phyloP scores from a whole-genome alignment of 1,139 yeast species.

The Debaryomyces sp. region DNA sequence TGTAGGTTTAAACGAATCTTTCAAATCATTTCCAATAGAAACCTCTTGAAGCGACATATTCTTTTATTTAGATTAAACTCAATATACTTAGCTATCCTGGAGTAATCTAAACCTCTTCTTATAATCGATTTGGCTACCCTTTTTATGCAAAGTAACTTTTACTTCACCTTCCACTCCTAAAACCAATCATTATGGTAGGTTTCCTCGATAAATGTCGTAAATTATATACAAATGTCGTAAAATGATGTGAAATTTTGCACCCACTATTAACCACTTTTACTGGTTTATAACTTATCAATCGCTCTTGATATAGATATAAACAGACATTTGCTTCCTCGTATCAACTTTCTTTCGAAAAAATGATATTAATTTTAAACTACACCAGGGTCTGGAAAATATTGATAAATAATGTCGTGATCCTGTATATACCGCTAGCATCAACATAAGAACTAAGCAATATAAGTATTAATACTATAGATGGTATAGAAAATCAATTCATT shows the following conservation, averaged over 20 bases:
- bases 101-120: neutral
- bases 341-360: neutral
- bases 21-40: constrained; percentile 68
- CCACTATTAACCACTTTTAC: too few species aligned
- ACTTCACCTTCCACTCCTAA: neutral
- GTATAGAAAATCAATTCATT: neutral
- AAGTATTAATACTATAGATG: neutral
- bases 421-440: neutral
- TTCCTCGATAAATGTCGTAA: constrained; percentile 1
- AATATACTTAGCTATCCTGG: neutral
- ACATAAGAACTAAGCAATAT: neutral
- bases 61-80: neutral
- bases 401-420: neutral
- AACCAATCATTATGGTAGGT: neutral
- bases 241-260: neutral
- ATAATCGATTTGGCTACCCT: neutral
- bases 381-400: neutral
- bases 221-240: neutral
- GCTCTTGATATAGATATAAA: neutral
- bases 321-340: neutral
- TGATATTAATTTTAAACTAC: neutral
- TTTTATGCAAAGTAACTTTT: neutral
- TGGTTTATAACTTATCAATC: neutral
- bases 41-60: constrained; percentile 24
- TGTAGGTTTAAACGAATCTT: constrained; percentile 81